Percentiles rank a stretch among this genome's conserved stretches.
phyloP scores from a whole-genome alignment of 495 filamentous ascomycete species.

The Lepraria neglecta region DNA sequence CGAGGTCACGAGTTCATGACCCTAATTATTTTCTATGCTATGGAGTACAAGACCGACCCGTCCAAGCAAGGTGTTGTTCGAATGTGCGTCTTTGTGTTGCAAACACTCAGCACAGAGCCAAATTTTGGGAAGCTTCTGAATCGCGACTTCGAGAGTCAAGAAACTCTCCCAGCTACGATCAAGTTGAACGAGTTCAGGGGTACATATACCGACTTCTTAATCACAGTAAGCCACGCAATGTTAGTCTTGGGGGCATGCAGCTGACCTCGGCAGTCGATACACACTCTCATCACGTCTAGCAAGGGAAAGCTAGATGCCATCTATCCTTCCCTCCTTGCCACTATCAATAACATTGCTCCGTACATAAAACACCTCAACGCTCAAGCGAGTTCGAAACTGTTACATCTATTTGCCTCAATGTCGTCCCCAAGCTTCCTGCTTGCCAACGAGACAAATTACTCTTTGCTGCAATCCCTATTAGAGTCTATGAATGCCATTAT shows the following conservation, averaged over 20 bases:
- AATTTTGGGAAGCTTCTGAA: slow-evolving; percentile 89
- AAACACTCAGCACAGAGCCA: slow-evolving; percentile 88
- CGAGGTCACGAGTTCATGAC: slow-evolving; percentile 89
- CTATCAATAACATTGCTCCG: slow-evolving; percentile 87
- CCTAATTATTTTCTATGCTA: slow-evolving; percentile 83
- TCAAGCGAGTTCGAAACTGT: slow-evolving; percentile 69
- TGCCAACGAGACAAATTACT: slow-evolving; percentile 89
- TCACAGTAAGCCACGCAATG: slow-evolving; percentile 58
- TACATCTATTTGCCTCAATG: slow-evolving; percentile 90
- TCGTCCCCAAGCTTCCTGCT: slow-evolving; percentile 92
- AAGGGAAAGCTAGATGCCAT: slow-evolving; percentile 87
- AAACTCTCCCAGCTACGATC: slow-evolving; percentile 74
- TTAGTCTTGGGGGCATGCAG: neutral
- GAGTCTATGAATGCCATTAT: slow-evolving; percentile 89
- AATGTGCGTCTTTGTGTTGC: slow-evolving; percentile 94
- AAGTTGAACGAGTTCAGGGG: slow-evolving; percentile 78
- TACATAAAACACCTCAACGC: slow-evolving; percentile 70
- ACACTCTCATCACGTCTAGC: slow-evolving; percentile 83
- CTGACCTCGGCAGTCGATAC: slow-evolving; percentile 67
- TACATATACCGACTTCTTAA: slow-evolving; percentile 87
- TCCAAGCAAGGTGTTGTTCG: slow-evolving; percentile 87
- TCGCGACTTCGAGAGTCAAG: slow-evolving; percentile 81
- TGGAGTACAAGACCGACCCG: slow-evolving; percentile 77
- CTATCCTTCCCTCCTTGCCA: slow-evolving; percentile 85
- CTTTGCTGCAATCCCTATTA: slow-evolving; percentile 71